A percentile compares a stretch with the other conserved stretches of the same genome.
phyloP scores from a whole-genome alignment of 1,284 basidiomycete species.

The Cutaneotrichosporon dermatis region DNA sequence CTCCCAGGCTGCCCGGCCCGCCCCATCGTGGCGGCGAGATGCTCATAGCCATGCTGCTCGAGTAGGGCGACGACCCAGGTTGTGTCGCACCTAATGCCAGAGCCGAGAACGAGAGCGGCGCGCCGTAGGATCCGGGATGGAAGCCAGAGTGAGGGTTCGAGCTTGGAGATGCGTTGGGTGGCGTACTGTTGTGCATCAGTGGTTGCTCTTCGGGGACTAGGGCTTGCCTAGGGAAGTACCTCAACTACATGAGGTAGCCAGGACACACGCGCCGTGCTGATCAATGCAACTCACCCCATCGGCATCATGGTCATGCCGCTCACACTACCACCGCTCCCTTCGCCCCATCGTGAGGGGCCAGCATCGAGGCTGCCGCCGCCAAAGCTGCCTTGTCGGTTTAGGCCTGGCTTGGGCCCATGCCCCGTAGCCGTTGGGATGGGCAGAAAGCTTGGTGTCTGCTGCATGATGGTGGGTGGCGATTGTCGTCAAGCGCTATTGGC shows the following conservation, averaged over 20 bases:
- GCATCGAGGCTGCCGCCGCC: background rate
- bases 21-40: conserved; percentile 44
- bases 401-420: background rate
- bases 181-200: conserved; percentile 5
- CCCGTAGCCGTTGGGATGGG: conserved; percentile 12
- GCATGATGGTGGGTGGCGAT: conserved; percentile 8
- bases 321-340: background rate
- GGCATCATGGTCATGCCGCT: background rate
- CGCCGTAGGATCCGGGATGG: conserved; percentile 38
- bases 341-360: conserved; percentile 4
- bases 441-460: conserved; percentile 14
- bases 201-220: too few species aligned
- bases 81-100: conserved; percentile 30
- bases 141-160: conserved; percentile 29
- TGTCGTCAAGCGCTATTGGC: background rate
- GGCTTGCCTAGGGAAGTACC: too few species aligned
- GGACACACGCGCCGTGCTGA: background rate
- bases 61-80: conserved; percentile 26
- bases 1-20: conserved; percentile 22
- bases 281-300: background rate
- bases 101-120: conserved; percentile 30
- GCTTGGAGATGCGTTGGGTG: conserved; percentile 16
- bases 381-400: background rate
- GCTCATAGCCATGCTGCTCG: conserved; percentile 38
- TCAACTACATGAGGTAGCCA: too few species aligned